Evolutionary conservation across 192 early-diverging fungal genomes (phyloP).

Genomic region (Phlyctochytrium bullatum): DNA sequence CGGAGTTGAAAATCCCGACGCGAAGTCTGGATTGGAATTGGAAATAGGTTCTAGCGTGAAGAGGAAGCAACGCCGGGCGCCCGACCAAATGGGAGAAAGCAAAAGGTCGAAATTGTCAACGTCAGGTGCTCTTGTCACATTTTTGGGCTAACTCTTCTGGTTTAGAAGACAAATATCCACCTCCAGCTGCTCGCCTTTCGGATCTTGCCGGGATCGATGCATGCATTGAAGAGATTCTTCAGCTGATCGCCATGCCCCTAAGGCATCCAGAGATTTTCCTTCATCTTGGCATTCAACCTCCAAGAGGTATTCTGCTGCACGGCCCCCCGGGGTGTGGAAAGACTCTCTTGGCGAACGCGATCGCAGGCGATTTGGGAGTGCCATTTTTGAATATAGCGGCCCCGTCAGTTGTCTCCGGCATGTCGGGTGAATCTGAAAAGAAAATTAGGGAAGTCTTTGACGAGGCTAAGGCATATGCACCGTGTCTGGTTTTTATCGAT

Average conservation of each 20-base stretch:
- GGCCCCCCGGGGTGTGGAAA: conserved; percentile 98
- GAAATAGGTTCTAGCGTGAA: background rate
- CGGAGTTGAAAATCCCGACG: background rate
- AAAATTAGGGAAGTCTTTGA: conserved; percentile 97
- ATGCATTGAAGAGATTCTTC: conserved; percentile 85
- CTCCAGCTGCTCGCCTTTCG: conserved; percentile 60
- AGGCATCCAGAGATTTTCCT: conserved; percentile 89
- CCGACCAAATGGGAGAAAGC: background rate
- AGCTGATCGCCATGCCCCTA: conserved; percentile 90
- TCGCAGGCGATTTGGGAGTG: conserved; percentile 89
- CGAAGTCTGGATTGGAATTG: conserved; percentile 6
- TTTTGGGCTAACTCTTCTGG: background rate
- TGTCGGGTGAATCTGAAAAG: conserved; percentile 99
- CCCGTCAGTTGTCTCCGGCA: conserved; percentile 91
- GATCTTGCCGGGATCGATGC: conserved; percentile 92
- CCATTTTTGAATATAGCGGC: conserved; percentile 93
- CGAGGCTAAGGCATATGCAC: conserved; percentile 84
- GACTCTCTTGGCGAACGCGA: conserved; percentile 92
- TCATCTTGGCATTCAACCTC: conserved; percentile 92
- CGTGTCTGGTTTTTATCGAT: conserved; percentile 94
- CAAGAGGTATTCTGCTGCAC: conserved; percentile 89
- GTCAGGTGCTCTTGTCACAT: background rate
- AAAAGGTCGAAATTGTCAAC: conserved; percentile 1
- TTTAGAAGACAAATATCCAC: conserved; percentile 40
- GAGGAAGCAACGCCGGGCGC: conserved; percentile 3